Evolutionary conservation across 2,329 filamentous ascomycete genomes (phyloP), one percentile per base, ranked within the genome.

Genomic region (Macrophomina tecta): DNA sequence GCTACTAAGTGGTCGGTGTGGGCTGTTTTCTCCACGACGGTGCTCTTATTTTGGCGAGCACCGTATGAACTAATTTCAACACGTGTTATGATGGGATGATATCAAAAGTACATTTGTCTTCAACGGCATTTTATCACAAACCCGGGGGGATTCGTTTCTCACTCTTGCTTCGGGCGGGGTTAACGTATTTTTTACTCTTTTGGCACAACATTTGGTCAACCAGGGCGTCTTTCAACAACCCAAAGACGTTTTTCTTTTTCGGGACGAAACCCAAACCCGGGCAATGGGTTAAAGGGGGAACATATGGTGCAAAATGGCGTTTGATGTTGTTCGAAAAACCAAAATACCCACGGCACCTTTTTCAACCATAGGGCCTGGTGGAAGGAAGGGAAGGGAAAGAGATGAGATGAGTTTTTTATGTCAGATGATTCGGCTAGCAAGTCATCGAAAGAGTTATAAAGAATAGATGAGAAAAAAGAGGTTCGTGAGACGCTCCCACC

Each of bases 11-110:
- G 56, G 52, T 28, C 23, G 23, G 23, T 23, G 23, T 23, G 3
- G 23, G 23, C 23, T 23, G 23, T 3, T 23, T 23, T 23, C 23
- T 23, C 23, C 23, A 23, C 23, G 23, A 23, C 23, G 23, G 23
- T 36, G 38, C 40, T 42, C 30, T 16, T 53, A 30, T 28, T 51
- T 30, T 36, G 45, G 46, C 60, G 65, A 74, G 76, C 73, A 67
- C 70, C 68, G 68, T 69, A 72, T 72, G 56, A 48, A 45, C 11
- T 36, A 12, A 56, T 79, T 82, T 82, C 83, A 86, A 85, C 83
- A 86, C 83, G 82, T 82, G 78, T 85, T 82, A 87, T 83, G 85
- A 87, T 76, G 73, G 75, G 82, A 87, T 84, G 85, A 87, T 84
- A 80, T 81, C 82, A 83, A 82, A 45, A 45, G 81, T 80, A 83